Evolutionary conservation across 805 yeast species (phyloP).

Genomic region (Candida andamanensis): DNA sequence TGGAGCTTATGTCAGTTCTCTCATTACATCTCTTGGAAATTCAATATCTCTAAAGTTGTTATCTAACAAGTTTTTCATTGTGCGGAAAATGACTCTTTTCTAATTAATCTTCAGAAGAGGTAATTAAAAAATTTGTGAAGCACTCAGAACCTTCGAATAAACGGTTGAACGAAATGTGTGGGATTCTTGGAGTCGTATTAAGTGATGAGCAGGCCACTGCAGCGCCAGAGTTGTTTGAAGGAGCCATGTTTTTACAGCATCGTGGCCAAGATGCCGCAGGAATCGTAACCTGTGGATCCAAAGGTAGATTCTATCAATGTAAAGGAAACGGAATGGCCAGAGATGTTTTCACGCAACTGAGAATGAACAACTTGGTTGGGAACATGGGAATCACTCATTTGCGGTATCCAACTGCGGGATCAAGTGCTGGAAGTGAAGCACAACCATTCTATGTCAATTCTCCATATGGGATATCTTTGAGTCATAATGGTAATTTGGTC

Average conservation of each 20-base stretch:
- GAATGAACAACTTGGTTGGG: slow-evolving; percentile 79
- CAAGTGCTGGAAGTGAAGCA: slow-evolving; percentile 92
- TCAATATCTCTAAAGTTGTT: no score
- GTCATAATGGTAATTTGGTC: slow-evolving; percentile 94
- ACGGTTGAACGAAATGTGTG: slow-evolving; percentile 96
- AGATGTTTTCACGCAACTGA: slow-evolving; percentile 84
- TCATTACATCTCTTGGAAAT: no score
- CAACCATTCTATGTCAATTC: slow-evolving; percentile 98
- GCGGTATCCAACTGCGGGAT: slow-evolving; percentile 97
- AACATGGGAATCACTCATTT: slow-evolving; percentile 94
- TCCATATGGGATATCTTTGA: slow-evolving; percentile 86
- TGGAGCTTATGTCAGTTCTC: no score
- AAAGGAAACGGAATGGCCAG: slow-evolving; percentile 99
- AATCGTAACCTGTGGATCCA: slow-evolving; percentile 88
- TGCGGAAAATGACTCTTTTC: no score
- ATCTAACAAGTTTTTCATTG: no score
- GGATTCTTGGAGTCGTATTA: slow-evolving; percentile 81
- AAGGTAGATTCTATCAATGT: slow-evolving; percentile 93
- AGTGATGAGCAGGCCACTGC: slow-evolving; percentile 70
- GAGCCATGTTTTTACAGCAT: slow-evolving; percentile 88
- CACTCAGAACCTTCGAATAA: no score
- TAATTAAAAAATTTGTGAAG: no score
- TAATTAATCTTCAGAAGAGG: no score
- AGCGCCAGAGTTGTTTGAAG: slow-evolving; percentile 89
- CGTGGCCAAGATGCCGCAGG: slow-evolving; percentile 99